Conservation (phyloP, 306 rosid genomes). For the Biancaea sappan region DNA sequence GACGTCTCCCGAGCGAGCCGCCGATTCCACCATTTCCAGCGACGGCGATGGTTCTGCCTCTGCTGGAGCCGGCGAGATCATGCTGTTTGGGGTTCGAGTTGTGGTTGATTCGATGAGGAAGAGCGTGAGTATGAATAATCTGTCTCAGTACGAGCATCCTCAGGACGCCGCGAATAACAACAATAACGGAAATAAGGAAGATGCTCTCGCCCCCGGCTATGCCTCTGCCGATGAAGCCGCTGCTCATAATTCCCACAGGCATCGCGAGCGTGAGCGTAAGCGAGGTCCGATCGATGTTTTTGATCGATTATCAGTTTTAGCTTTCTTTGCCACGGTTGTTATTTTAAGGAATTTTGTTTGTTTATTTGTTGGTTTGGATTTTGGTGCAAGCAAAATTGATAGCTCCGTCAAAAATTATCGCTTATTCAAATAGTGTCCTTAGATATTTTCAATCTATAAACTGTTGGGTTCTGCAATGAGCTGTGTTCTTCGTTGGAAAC, state of each 20-base stretch:
- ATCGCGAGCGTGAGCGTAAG: slow-evolving; percentile 92
- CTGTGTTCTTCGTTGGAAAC: slow-evolving; percentile 9
- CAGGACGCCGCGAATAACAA: slow-evolving; percentile 34
- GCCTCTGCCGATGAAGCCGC: slow-evolving; percentile 88
- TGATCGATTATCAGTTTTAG: slow-evolving; percentile 17
- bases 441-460: neutral
- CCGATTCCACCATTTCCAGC: slow-evolving; percentile 40
- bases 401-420: neutral
- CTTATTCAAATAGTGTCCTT: neutral
- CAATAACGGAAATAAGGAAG: slow-evolving; percentile 45
- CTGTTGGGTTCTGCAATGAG: neutral
- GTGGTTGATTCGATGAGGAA: slow-evolving; percentile 97
- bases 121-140: slow-evolving; percentile 93
- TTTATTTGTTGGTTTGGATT: neutral
- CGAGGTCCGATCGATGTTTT: slow-evolving; percentile 61
- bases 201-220: slow-evolving; percentile 56
- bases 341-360: neutral
- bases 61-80: slow-evolving; percentile 64
- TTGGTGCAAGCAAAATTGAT: neutral
- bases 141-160: slow-evolving; percentile 88
- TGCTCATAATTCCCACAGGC: slow-evolving; percentile 54
- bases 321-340: neutral
- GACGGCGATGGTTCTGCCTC: slow-evolving; percentile 7
- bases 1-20: slow-evolving; percentile 41
- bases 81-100: slow-evolving; percentile 88